phyloP scores from a whole-genome alignment of 2,329 filamentous ascomycete genomes.

The Whalleya microplaca region DNA sequence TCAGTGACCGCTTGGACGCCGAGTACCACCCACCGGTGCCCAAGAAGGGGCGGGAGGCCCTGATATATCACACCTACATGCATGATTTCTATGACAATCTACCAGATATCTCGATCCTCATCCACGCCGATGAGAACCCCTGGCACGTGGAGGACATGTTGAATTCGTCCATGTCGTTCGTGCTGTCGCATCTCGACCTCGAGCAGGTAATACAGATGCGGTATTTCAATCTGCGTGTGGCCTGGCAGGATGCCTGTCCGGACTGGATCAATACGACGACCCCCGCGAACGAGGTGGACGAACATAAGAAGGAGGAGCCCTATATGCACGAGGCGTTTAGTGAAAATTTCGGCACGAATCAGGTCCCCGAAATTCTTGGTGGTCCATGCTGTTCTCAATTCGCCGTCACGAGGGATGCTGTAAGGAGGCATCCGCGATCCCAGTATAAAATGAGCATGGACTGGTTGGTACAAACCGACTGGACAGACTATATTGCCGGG shows the following conservation, averaged over 20 bases:
- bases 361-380: slow-evolving; percentile 37
- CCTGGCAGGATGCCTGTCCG: slow-evolving; percentile 59
- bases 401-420: slow-evolving; percentile 37
- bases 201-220: slow-evolving; percentile 48
- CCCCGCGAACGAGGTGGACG: slow-evolving; percentile 17
- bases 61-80: slow-evolving; percentile 65
- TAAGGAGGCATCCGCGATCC: slow-evolving; percentile 32
- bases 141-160: slow-evolving; percentile 43
- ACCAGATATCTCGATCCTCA: slow-evolving; percentile 62
- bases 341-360: slow-evolving; percentile 33
- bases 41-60: slow-evolving; percentile 66
- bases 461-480: slow-evolving; percentile 37
- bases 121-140: slow-evolving; percentile 58
- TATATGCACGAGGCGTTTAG: slow-evolving; percentile 36
- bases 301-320: slow-evolving; percentile 35
- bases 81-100: slow-evolving; percentile 64
- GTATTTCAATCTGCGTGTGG: slow-evolving; percentile 60
- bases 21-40: slow-evolving; percentile 51
- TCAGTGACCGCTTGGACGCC: slow-evolving; percentile 53
- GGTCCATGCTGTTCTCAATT: slow-evolving; percentile 43
- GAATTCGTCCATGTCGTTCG: slow-evolving; percentile 38
- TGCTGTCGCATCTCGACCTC: slow-evolving; percentile 39
- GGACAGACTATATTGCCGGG: slow-evolving; percentile 37
- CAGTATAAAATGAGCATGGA: slow-evolving; percentile 36
- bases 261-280: slow-evolving; percentile 51